Conservation (phyloP, 2,329 filamentous ascomycete genomes). For the Xylariaceae sp. region DNA sequence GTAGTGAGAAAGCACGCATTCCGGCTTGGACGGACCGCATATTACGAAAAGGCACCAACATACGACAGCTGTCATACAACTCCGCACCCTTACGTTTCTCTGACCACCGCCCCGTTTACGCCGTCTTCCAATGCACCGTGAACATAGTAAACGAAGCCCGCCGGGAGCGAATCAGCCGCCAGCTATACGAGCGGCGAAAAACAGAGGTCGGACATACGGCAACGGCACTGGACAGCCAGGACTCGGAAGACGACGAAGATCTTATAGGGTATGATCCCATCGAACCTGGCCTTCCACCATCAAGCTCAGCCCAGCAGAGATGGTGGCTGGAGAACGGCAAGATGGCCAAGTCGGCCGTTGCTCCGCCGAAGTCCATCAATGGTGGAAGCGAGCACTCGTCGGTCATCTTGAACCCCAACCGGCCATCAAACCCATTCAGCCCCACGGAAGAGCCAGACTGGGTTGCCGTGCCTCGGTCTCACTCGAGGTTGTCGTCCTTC, state of each 20-base stretch:
- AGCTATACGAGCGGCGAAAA: conserved; percentile 67
- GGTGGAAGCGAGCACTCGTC: conserved; percentile 40
- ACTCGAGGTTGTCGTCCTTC: conserved; percentile 47
- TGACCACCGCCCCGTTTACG: conserved; percentile 93
- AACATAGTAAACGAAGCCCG: conserved; percentile 70
- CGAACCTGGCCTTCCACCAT: conserved; percentile 67
- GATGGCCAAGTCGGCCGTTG: conserved; percentile 67
- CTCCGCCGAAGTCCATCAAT: conserved; percentile 51
- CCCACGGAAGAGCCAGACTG: conserved; percentile 74
- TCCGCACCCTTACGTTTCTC: conserved; percentile 81
- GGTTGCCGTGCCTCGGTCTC: conserved; percentile 59
- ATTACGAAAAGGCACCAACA: conserved; percentile 74
- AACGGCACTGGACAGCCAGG: conserved; percentile 49
- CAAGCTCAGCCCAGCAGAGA: conserved; percentile 62
- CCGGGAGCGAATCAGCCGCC: conserved; percentile 66
- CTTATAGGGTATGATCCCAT: conserved; percentile 76
- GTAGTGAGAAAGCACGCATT: conserved; percentile 82
- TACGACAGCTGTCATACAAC: conserved; percentile 78
- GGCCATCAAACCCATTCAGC: conserved; percentile 77
- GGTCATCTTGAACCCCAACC: conserved; percentile 64
- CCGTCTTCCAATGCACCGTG: conserved; percentile 77
- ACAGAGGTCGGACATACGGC: conserved; percentile 60
- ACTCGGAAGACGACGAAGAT: conserved; percentile 73
- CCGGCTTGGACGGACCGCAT: conserved; percentile 97
- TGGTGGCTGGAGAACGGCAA: conserved; percentile 68